Conservation (phyloP, 768 basidiomycete species). For the Auriscalpium orientale region DNA sequence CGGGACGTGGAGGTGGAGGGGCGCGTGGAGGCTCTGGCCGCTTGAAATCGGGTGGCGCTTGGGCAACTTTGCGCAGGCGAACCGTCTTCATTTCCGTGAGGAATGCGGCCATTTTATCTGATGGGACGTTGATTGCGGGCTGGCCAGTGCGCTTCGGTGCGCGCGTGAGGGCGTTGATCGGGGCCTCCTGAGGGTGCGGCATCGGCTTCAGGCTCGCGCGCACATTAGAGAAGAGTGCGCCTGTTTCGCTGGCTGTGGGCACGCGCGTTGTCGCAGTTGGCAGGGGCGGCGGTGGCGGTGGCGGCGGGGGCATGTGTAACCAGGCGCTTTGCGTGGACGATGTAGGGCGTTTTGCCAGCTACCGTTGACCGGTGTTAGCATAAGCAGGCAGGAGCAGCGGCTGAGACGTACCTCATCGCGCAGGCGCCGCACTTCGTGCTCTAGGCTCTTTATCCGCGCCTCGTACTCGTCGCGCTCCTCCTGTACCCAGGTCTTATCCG, state of each 20-base stretch:
- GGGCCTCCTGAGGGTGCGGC: constrained; percentile 51
- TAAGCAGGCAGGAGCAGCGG: no score
- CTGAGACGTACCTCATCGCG: constrained; percentile 42
- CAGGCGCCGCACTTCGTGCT: constrained; percentile 55
- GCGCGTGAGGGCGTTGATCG: constrained; percentile 42
- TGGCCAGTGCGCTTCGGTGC: constrained; percentile 39
- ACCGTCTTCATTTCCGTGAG: constrained; percentile 74
- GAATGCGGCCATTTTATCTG: constrained; percentile 81
- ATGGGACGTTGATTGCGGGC: constrained; percentile 64
- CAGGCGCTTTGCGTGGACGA: background rate
- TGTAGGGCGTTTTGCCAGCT: constrained; percentile 5
- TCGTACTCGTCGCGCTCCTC: constrained; percentile 50
- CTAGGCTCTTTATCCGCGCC: constrained; percentile 52
- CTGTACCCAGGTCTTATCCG: constrained; percentile 24
- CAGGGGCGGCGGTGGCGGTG: constrained; percentile 15
- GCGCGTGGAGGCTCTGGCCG: constrained; percentile 8
- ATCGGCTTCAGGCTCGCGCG: constrained; percentile 62
- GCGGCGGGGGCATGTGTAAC: constrained; percentile 9
- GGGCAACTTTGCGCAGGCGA: constrained; percentile 49
- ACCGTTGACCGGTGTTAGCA: background rate
- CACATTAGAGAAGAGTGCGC: constrained; percentile 43
- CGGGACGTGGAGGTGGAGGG: background rate
- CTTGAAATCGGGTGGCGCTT: constrained; percentile 18
- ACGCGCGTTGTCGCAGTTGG: background rate
- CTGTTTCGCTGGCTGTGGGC: constrained; percentile 22